These are phyloP conservation scores for Xylariaceae sp. DNA, from an alignment of 2,329 filamentous ascomycete species.

Conservation along the genomic window DNA sequence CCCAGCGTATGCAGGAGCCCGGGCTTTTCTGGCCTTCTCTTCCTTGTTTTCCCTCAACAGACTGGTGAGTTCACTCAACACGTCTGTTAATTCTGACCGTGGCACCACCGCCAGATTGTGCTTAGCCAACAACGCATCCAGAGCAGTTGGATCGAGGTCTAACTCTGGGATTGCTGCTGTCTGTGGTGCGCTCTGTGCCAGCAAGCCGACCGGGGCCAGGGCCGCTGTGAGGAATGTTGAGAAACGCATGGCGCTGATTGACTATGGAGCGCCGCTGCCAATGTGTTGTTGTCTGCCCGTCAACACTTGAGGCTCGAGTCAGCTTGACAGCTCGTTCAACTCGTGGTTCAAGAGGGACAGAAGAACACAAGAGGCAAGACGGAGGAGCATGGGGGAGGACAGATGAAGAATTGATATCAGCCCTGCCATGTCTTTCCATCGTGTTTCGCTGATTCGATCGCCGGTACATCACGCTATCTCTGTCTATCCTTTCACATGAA, in stretches of 20 bases:
- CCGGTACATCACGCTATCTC: slow-evolving; percentile 5
- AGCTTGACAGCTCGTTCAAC: slow-evolving; percentile 12
- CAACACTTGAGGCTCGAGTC: slow-evolving; percentile 19
- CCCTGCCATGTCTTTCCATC: slow-evolving; percentile 8
- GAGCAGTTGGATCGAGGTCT: slow-evolving; percentile 24
- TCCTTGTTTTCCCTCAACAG: slow-evolving; percentile 37
- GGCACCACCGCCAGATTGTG: slow-evolving; percentile 45
- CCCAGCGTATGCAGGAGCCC: slow-evolving; percentile 12
- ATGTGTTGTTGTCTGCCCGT: slow-evolving; percentile 17
- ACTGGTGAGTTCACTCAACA: slow-evolving; percentile 40
- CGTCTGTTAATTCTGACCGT: slow-evolving; percentile 45
- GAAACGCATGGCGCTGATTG: slow-evolving; percentile 35
- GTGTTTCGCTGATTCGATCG: slow-evolving; percentile 8
- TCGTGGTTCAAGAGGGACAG: slow-evolving; percentile 16
- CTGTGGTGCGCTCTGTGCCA: slow-evolving; percentile 26
- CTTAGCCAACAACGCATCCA: slow-evolving; percentile 41
- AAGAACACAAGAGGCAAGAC: slow-evolving; percentile 5
- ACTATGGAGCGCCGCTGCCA: slow-evolving; percentile 14
- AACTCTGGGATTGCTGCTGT: slow-evolving; percentile 33
- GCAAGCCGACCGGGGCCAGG: slow-evolving; percentile 34
- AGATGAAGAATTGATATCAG: neutral
- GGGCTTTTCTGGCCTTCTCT: slow-evolving; percentile 22
- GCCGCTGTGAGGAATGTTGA: slow-evolving; percentile 35
- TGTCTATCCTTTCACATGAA: slow-evolving; percentile 8
- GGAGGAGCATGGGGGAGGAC: slow-evolving; percentile 1